phyloP scores from a whole-genome alignment of 140 eudicot genomes.

The Anethum foeniculum region DNA sequence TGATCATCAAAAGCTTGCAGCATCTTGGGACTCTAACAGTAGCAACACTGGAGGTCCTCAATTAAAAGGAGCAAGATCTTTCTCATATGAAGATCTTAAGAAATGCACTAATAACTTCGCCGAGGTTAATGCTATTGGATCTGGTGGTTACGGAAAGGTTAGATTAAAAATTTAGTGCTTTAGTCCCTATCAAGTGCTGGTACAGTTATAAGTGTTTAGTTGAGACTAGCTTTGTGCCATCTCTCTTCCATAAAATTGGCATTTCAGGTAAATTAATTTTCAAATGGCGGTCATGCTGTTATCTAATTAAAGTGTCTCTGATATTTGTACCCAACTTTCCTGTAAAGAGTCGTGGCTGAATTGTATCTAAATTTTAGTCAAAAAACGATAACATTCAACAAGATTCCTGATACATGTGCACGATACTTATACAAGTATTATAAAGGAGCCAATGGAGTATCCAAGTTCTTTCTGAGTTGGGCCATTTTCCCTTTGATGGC shows the following conservation, averaged over 20 bases:
- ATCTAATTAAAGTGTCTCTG: background rate
- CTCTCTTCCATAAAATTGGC: background rate
- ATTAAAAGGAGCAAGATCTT: conserved; percentile 58
- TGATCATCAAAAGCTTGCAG: conserved; percentile 25
- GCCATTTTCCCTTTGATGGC: background rate
- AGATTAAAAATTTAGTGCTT: conserved; percentile 5
- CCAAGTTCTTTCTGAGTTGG: background rate
- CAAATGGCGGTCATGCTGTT: background rate
- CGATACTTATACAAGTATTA: background rate
- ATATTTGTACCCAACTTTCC: background rate
- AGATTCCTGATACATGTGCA: background rate
- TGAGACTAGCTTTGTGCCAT: background rate
- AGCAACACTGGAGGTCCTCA: conserved; percentile 62
- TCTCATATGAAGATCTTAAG: conserved; percentile 65
- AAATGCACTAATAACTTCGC: conserved; percentile 67
- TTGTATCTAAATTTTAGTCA: background rate
- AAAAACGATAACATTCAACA: background rate
- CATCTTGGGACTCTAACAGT: conserved; percentile 52
- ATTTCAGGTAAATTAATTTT: background rate
- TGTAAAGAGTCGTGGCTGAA: background rate
- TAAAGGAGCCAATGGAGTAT: background rate
- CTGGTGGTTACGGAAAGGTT: conserved; percentile 93
- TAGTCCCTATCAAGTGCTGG: background rate
- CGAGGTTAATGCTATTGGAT: conserved; percentile 58
- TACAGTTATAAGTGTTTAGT: background rate